A percentile compares a stretch with the other conserved stretches of the same genome.
Conservation (phyloP, 371 early-diverging fungal species). For the Rhizomucor pusillus region DNA sequence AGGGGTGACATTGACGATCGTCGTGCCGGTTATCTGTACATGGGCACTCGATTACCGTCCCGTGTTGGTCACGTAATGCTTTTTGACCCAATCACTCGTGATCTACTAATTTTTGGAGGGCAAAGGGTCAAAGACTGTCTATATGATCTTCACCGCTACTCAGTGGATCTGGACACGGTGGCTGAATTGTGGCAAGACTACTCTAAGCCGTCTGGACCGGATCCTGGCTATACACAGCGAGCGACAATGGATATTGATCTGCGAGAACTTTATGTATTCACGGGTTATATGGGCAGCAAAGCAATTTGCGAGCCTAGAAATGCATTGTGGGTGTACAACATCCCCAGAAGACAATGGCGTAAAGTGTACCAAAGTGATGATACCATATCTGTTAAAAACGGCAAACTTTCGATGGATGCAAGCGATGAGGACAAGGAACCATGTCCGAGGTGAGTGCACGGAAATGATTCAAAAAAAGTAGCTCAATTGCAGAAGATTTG, state of each 20-base stretch:
- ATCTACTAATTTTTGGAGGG: slow-evolving; percentile 87
- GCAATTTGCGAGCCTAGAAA: slow-evolving; percentile 53
- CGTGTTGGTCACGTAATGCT: slow-evolving; percentile 92
- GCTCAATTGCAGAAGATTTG: too few species aligned
- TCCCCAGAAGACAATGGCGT: slow-evolving; percentile 69
- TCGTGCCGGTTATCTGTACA: neutral
- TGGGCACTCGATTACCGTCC: slow-evolving; percentile 43
- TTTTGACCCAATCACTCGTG: slow-evolving; percentile 66
- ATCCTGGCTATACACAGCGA: slow-evolving; percentile 85
- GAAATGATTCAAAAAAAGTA: too few species aligned
- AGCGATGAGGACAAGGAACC: too few species aligned
- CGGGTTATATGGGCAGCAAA: slow-evolving; percentile 50
- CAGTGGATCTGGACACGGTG: slow-evolving; percentile 71
- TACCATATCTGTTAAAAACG: too few species aligned
- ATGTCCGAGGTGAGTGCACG: slow-evolving; percentile 77
- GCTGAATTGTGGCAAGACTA: slow-evolving; percentile 72
- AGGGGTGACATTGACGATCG: slow-evolving; percentile 7
- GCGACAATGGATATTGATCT: slow-evolving; percentile 74
- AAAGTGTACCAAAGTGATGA: slow-evolving; percentile 73
- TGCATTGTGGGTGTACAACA: slow-evolving; percentile 74
- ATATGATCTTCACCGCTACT: slow-evolving; percentile 79
- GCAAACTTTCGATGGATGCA: too few species aligned
- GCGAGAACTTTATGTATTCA: slow-evolving; percentile 82
- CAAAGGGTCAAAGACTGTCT: slow-evolving; percentile 78
- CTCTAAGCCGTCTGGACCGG: slow-evolving; percentile 68